Conservation (phyloP, 75 land plant genomes). For the Sequoiadendron giganteum region DNA sequence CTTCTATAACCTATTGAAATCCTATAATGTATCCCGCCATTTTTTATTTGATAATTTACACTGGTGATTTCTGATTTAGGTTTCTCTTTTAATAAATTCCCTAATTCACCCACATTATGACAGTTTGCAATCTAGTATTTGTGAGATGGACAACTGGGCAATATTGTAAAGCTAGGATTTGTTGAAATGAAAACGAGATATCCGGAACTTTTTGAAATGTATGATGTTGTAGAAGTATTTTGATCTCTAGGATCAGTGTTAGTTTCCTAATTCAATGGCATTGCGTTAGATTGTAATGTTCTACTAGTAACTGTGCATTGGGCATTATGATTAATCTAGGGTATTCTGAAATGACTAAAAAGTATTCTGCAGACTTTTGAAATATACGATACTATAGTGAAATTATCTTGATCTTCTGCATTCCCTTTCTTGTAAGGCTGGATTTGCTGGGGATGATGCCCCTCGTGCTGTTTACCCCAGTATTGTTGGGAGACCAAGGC, state of each 20-base stretch:
- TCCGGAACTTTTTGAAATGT: neutral
- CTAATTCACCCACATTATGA: neutral
- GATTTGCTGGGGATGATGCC: conserved; percentile 71
- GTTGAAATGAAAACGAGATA: neutral
- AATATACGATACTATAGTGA: neutral
- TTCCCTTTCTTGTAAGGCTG: conserved; percentile 35
- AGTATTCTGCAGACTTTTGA: neutral
- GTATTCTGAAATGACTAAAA: too few species aligned
- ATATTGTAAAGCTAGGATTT: neutral
- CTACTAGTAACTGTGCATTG: neutral
- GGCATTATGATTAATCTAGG: neutral
- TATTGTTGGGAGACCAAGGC: conserved; percentile 57
- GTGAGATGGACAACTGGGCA: neutral
- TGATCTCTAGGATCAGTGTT: neutral
- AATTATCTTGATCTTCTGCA: neutral
- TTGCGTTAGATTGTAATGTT: neutral
- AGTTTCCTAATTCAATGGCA: neutral
- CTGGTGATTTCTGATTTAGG: neutral
- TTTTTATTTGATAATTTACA: neutral
- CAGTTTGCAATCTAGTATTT: neutral
- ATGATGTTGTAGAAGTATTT: neutral
- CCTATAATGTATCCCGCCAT: neutral
- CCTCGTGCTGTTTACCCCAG: conserved; percentile 68
- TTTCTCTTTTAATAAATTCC: neutral
- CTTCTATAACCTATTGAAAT: neutral